Percentiles rank a stretch among this genome's conserved stretches.
phyloP scores from a whole-genome alignment of 2,329 filamentous ascomycete genomes.

The Stagonosporopsis tanaceti region DNA sequence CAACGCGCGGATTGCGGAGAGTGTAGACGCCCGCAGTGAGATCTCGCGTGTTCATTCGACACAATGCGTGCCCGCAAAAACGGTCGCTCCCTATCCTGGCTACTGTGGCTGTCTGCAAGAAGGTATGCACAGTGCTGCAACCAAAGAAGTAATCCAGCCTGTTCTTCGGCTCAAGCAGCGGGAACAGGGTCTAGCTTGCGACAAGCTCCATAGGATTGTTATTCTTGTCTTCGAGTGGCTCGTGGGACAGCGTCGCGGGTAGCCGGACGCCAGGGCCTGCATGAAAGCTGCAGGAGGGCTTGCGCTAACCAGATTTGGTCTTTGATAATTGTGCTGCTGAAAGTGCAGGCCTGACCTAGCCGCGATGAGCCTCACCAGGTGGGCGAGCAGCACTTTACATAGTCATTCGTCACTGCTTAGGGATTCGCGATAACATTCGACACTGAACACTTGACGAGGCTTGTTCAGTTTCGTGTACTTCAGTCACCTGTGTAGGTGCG shows the following conservation, averaged over 20 bases:
- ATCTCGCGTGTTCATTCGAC: conserved; percentile 28
- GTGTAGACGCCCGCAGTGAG: conserved; percentile 30
- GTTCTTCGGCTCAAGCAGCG: conserved; percentile 36
- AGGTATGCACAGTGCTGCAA: conserved; percentile 38
- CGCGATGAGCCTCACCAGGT: conserved; percentile 13
- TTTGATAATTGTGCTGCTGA: conserved; percentile 44
- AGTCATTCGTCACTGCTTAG: conserved; percentile 25
- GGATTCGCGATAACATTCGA: not conserved
- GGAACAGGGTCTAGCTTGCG: conserved; percentile 33
- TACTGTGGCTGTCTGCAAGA: conserved; percentile 23
- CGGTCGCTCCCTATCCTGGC: conserved; percentile 31
- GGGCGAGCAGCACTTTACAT: conserved; percentile 26
- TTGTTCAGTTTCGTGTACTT: not conserved
- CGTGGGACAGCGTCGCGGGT: conserved; percentile 17
- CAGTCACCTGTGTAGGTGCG: too few species aligned
- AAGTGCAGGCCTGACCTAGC: conserved; percentile 15
- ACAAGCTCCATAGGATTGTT: conserved; percentile 40
- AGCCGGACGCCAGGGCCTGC: conserved; percentile 29
- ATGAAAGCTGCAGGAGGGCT: conserved; percentile 37
- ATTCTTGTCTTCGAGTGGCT: conserved; percentile 46
- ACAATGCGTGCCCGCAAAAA: conserved; percentile 30
- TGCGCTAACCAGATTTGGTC: conserved; percentile 37
- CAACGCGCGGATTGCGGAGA: conserved; percentile 22
- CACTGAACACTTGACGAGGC: conserved; percentile 7
- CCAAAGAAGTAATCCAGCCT: conserved; percentile 21